Percentiles rank a stretch among this genome's conserved stretches.
phyloP scores from a whole-genome alignment of 2,329 filamentous ascomycete genomes.

The Onygenales sp. region DNA sequence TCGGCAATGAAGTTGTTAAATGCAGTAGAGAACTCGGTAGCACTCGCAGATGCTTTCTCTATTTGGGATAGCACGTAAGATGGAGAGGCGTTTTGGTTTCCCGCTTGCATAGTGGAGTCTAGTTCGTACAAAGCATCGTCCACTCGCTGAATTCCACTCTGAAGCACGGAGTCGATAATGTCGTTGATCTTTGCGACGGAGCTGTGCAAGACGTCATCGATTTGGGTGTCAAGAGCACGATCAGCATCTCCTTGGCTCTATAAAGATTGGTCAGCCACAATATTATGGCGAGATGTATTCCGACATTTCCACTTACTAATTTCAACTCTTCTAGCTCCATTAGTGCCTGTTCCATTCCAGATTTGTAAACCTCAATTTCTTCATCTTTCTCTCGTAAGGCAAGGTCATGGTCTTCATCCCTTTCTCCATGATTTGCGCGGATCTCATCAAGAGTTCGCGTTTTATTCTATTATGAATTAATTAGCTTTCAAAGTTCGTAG shows the following conservation, averaged over 20 bases:
- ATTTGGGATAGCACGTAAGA: conserved; percentile 93
- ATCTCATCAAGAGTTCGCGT: conserved; percentile 77
- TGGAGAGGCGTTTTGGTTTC: conserved; percentile 94
- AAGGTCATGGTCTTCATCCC: conserved; percentile 75
- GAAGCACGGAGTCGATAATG: conserved; percentile 92
- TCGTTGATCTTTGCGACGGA: conserved; percentile 92
- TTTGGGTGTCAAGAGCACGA: conserved; percentile 74
- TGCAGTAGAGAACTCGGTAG: conserved; percentile 93
- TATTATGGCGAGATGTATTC: not conserved
- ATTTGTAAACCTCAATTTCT: conserved; percentile 95
- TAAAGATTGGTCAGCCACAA: not conserved
- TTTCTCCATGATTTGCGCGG: conserved; percentile 66
- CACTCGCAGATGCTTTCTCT: conserved; percentile 87
- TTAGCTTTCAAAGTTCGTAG: conserved; percentile 12
- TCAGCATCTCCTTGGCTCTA: conserved; percentile 65
- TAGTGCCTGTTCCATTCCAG: conserved; percentile 92
- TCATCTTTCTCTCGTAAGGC: conserved; percentile 90
- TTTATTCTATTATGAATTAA: conserved; percentile 56
- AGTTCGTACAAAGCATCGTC: conserved; percentile 96
- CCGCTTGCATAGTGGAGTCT: conserved; percentile 95
- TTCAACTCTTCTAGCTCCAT: conserved; percentile 85
- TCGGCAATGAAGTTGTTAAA: conserved; percentile 99
- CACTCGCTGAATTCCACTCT: conserved; percentile 84
- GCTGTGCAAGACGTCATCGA: conserved; percentile 77
- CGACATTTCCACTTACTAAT: conserved; percentile 32